Evolutionary conservation across 495 filamentous ascomycete genomes (phyloP).

Genomic region (Lepidopterella palustris): DNA sequence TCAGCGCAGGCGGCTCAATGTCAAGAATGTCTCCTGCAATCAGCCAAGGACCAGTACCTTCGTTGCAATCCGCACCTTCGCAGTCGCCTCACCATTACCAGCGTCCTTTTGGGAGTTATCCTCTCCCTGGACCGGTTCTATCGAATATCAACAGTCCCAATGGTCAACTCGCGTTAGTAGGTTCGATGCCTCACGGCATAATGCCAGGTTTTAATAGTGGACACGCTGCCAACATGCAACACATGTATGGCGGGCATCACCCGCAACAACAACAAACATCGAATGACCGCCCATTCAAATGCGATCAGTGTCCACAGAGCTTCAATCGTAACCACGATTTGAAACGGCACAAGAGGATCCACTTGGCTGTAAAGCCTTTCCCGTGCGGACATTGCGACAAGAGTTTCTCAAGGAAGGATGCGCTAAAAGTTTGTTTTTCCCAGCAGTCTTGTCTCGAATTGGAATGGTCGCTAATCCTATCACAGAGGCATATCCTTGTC

Average conservation of each 20-base stretch:
- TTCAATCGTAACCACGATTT: conserved; percentile 98
- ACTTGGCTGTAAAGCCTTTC: conserved; percentile 91
- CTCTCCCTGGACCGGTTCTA: conserved; percentile 64
- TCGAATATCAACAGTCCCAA: conserved; percentile 70
- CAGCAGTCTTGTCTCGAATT: conserved; percentile 13
- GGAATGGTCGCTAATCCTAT: conserved; percentile 29
- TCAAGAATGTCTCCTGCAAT: conserved; percentile 51
- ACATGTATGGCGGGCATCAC: conserved; percentile 47
- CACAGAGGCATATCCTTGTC: conserved; percentile 82
- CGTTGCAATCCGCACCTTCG: conserved; percentile 43
- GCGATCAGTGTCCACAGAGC: conserved; percentile 81
- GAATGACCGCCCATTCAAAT: conserved; percentile 88
- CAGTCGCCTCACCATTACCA: conserved; percentile 45
- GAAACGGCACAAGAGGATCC: conserved; percentile 92
- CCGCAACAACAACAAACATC: conserved; percentile 44
- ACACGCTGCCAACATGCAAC: conserved; percentile 49
- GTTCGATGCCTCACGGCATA: conserved; percentile 49
- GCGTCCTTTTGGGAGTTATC: conserved; percentile 32
- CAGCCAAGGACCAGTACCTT: conserved; percentile 40
- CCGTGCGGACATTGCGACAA: conserved; percentile 90
- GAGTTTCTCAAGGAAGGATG: conserved; percentile 95
- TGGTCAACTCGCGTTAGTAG: conserved; percentile 61
- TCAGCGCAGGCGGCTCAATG: conserved; percentile 49
- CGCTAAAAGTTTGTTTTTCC: conserved; percentile 73
- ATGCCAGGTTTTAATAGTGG: conserved; percentile 52